Evolutionary conservation across 768 basidiomycete genomes (phyloP), one percentile per base, ranked within the genome.

Genomic region (Hortiboletus flavorubellus): DNA sequence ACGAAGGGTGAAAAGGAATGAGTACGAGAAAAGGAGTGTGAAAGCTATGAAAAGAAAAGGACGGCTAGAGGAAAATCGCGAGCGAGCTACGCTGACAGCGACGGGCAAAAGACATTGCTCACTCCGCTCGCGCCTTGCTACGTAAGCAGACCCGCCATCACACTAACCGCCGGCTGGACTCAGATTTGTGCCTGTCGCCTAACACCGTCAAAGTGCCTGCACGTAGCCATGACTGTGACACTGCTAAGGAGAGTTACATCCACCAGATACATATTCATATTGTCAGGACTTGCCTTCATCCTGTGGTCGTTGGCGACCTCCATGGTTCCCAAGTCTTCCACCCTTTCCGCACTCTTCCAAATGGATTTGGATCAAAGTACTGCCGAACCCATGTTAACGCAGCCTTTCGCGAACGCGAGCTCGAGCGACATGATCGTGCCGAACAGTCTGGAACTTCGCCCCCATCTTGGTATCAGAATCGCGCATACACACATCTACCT

Each of bases 401-500:
- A 46, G 18, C 12, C 42, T 12, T 14, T 29, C 14, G 23, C 33
- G 29, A 30, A 42, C 26, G 7, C 52, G 16, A 43, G 10, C 53
- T 33, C 10, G 8, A 49, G 34, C 34, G 26, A 53, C 16, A 2
- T 9, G 9, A 34, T 49, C 34, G 10, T 38, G 4, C 3, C 26
- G 26, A 48, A 37, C n/a, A n/a, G 11, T 15, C 33, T 31, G 9
- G 21, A 40, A n/a, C 12, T 10, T 10, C 47, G 26, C 4, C 49
- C 55, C 5, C 30, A 53, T 5, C 18, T 38, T 49, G 61, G 53
- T 11, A 70, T 82, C 7, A 75, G 74, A 33, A 61, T 79, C 31
- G 72, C 77, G 15, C 69, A 73, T 5, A 5, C 65, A 1, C 61
- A 72, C 9, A 75, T 82, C 49, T 84, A 80, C 58, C 80, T 89